Percentiles rank a stretch among this genome's conserved stretches.
Evolutionary conservation across 169 alveolate genomes (phyloP).

Genomic region (Theileria annulata): DNA sequence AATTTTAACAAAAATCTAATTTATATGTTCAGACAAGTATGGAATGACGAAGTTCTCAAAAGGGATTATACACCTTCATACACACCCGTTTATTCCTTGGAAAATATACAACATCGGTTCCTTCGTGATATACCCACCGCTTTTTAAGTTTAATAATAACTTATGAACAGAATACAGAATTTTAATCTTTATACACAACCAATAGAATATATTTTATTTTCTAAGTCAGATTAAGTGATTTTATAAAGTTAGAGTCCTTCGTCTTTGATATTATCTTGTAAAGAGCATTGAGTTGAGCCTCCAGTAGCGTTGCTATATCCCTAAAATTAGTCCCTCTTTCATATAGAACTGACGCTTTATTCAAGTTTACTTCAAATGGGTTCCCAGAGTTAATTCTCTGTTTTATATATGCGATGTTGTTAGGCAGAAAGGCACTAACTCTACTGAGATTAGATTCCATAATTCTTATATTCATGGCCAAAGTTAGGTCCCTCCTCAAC

Average conservation of each 20-base stretch:
- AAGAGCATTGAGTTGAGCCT: constrained; percentile 42
- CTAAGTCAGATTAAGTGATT: constrained; percentile 26
- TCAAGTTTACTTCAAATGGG: constrained; percentile 3
- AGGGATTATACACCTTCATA: constrained; percentile 23
- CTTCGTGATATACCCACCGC: constrained; percentile 25
- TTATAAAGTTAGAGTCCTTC: constrained; percentile 25
- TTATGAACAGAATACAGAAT: neutral
- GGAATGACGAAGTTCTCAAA: constrained; percentile 16
- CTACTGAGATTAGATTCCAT: constrained; percentile 3
- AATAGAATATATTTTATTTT: neutral
- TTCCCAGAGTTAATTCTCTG: neutral
- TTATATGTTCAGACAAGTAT: constrained; percentile 27
- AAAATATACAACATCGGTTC: constrained; percentile 22
- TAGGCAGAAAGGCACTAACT: constrained; percentile 12
- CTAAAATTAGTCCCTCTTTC: constrained; percentile 30
- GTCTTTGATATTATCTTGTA: constrained; percentile 15
- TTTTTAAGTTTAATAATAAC: constrained; percentile 2
- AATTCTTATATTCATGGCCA: neutral
- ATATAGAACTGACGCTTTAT: constrained; percentile 12
- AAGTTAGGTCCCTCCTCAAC: constrained; percentile 10
- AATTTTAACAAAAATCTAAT: neutral
- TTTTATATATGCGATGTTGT: constrained; percentile 17
- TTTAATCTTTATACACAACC: neutral
- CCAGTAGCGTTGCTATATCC: constrained; percentile 37
- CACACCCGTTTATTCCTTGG: constrained; percentile 60